These are phyloP conservation scores for Prunus mume DNA, from an alignment of 306 rosid genomes.

Conservation along the genomic window DNA sequence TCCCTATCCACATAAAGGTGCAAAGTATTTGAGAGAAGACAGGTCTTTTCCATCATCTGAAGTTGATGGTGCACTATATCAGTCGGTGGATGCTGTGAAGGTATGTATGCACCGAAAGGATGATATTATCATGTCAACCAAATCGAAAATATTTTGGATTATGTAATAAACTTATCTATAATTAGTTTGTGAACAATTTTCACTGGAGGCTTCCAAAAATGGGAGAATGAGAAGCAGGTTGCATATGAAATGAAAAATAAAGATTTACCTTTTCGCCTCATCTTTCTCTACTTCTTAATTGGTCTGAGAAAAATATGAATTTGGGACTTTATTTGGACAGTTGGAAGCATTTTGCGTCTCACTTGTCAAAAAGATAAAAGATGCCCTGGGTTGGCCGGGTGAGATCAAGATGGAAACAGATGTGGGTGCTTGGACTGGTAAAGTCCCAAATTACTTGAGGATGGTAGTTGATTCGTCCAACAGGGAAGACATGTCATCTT, in stretches of 20 bases:
- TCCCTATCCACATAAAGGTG: conserved; percentile 41
- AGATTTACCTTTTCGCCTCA: not conserved
- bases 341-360: conserved; percentile 61
- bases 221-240: not conserved
- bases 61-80: conserved; percentile 40
- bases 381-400: conserved; percentile 66
- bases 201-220: not conserved
- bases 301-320: conserved; percentile 23
- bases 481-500: conserved; percentile 40
- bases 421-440: conserved; percentile 75
- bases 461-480: conserved; percentile 25
- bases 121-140: not conserved
- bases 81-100: conserved; percentile 42
- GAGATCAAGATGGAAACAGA: conserved; percentile 54
- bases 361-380: conserved; percentile 56
- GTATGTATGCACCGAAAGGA: conserved; percentile 30
- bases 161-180: not conserved
- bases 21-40: conserved; percentile 35
- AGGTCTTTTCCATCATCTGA: conserved; percentile 47
- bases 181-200: not conserved
- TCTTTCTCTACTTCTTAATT: not conserved
- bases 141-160: not conserved
- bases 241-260: not conserved
- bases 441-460: conserved; percentile 65
- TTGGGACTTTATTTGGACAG: conserved; percentile 38